phyloP scores from a whole-genome alignment of 306 rosid species.

The Gleditsia sinensis region DNA sequence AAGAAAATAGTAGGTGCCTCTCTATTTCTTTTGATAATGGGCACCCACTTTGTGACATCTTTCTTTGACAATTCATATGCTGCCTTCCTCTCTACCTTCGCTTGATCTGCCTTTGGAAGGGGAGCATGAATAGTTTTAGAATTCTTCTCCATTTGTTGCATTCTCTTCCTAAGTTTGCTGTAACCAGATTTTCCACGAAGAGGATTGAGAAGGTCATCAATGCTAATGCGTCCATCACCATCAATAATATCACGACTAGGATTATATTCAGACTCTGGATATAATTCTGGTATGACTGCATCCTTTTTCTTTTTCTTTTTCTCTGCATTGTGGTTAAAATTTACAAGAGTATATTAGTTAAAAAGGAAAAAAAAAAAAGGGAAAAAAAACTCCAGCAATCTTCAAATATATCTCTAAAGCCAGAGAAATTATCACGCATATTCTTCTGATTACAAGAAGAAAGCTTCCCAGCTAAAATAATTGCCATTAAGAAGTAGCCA shows the following conservation, averaged over 20 bases:
- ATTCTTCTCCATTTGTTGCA: slow-evolving; percentile 48
- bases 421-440: not conserved
- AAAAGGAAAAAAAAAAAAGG: not conserved
- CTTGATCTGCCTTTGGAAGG: slow-evolving; percentile 63
- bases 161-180: slow-evolving; percentile 62
- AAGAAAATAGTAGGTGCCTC: slow-evolving; percentile 72
- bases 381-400: not conserved
- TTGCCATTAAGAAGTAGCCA: not conserved
- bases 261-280: slow-evolving; percentile 90
- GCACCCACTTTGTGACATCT: slow-evolving; percentile 74
- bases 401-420: not conserved
- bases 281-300: slow-evolving; percentile 61
- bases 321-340: slow-evolving; percentile 39
- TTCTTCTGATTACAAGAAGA: not conserved
- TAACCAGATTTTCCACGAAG: slow-evolving; percentile 65
- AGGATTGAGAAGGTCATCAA: slow-evolving; percentile 67
- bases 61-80: slow-evolving; percentile 65
- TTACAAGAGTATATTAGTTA: not conserved
- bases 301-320: slow-evolving; percentile 54
- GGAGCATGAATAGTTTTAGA: slow-evolving; percentile 58
- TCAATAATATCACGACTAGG: slow-evolving; percentile 74
- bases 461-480: not conserved
- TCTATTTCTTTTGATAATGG: slow-evolving; percentile 72
- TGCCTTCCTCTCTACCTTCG: slow-evolving; percentile 66
- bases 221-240: slow-evolving; percentile 64